Evolutionary conservation across 768 basidiomycete species (phyloP).

Genomic region (Leccinum variicolor): DNA sequence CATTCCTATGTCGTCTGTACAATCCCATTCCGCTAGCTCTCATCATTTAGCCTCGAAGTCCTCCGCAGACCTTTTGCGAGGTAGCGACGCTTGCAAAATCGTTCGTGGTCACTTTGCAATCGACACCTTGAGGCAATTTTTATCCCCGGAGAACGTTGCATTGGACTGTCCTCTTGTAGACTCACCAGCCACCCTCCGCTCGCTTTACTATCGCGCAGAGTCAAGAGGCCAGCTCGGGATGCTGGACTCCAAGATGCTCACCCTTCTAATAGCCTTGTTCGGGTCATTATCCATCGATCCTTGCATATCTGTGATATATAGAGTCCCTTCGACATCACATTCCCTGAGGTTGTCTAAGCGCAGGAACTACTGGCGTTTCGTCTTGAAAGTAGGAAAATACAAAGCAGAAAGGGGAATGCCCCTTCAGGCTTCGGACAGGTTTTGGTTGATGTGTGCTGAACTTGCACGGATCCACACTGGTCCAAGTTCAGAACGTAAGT

Average conservation of each 20-base stretch:
- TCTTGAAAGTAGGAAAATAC: conserved; percentile 43
- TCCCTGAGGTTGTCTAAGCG: conserved; percentile 17
- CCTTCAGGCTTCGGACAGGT: conserved; percentile 47
- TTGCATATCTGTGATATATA: conserved; percentile 25
- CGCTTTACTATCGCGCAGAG: conserved; percentile 38
- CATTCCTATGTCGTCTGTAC: not conserved
- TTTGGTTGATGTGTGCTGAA: conserved; percentile 57
- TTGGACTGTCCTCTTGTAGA: conserved; percentile 8
- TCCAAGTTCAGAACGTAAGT: conserved; percentile 14
- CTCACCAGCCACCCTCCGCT: conserved; percentile 35
- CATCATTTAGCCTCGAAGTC: not conserved
- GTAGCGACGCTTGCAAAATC: not conserved
- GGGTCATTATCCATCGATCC: conserved; percentile 44
- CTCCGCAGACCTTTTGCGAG: not conserved
- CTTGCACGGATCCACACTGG: conserved; percentile 29
- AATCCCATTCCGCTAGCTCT: not conserved
- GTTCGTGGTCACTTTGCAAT: conserved; percentile 5
- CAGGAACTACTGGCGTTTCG: conserved; percentile 47
- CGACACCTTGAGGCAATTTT: conserved; percentile 9
- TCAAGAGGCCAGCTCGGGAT: conserved; percentile 31
- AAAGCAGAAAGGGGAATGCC: conserved; percentile 37
- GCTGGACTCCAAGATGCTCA: conserved; percentile 36
- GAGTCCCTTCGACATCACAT: conserved; percentile 27
- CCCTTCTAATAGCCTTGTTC: conserved; percentile 44
- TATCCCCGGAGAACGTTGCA: conserved; percentile 13